Conservation (phyloP, 148 eudicot genomes). For the Heliamphora exappendiculata region DNA sequence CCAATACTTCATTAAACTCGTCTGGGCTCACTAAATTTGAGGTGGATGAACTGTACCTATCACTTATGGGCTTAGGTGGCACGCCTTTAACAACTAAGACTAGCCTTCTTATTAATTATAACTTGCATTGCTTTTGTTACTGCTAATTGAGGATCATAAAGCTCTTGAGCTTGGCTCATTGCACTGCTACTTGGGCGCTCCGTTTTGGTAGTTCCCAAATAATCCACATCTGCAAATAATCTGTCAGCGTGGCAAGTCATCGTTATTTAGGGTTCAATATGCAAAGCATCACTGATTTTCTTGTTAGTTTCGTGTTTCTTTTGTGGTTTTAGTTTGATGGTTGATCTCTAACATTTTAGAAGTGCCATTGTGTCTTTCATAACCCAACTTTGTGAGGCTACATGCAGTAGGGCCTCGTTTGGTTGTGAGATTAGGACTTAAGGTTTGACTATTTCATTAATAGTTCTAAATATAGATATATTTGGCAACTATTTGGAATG, state of each 20-base stretch:
- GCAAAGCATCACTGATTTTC: background rate
- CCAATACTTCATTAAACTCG: no score
- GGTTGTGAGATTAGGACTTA: no score
- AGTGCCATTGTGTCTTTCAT: background rate
- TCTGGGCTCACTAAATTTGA: no score
- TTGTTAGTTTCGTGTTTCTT: background rate
- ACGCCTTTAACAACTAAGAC: no score
- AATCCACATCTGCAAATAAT: conserved; percentile 4
- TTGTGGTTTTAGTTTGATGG: background rate
- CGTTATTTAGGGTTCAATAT: background rate
- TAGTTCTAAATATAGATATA: no score
- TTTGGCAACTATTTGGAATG: no score
- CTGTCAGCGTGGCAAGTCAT: background rate
- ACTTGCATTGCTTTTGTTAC: background rate
- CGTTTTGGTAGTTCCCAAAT: background rate
- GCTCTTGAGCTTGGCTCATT: background rate
- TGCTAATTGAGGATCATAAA: background rate
- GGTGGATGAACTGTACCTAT: no score
- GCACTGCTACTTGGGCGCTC: background rate
- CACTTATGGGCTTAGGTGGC: no score
- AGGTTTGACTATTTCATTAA: no score
- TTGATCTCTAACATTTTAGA: background rate
- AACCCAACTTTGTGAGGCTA: background rate
- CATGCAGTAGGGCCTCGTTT: no score
- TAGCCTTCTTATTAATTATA: background rate